These are phyloP conservation scores for Pelargonium myrrhifolium DNA, from an alignment of 441 rosid species.

Conservation along the genomic window DNA sequence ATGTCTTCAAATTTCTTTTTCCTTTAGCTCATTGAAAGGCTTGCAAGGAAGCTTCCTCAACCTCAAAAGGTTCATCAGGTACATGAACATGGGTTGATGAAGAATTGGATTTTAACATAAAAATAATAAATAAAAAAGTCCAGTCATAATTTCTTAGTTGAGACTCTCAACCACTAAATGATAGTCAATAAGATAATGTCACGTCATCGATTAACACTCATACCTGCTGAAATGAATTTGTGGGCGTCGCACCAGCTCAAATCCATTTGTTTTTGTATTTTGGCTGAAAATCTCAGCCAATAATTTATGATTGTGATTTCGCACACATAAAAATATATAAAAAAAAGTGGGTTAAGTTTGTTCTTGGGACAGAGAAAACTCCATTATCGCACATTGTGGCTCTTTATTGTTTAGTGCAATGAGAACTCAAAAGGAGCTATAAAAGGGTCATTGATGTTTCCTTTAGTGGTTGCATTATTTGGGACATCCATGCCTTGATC, in stretches of 20 bases:
- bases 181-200: too few species aligned
- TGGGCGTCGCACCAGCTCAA: too few species aligned
- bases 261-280: too few species aligned
- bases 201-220: too few species aligned
- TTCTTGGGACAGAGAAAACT: neutral
- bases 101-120: neutral
- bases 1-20: neutral
- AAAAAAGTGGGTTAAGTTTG: neutral
- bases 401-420: neutral
- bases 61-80: neutral
- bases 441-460: neutral
- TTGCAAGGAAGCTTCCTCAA: neutral
- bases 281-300: too few species aligned
- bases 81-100: neutral
- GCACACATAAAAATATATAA: too few species aligned
- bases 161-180: too few species aligned
- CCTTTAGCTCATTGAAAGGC: neutral
- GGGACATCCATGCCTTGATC: neutral
- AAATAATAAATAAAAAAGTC: too few species aligned
- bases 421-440: too few species aligned
- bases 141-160: too few species aligned
- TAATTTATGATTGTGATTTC: too few species aligned
- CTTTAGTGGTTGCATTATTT: conserved; percentile 3
- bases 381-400: neutral
- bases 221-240: too few species aligned